These are phyloP conservation scores for Tetradesmus lagerheimii DNA, from an alignment of 139 green algal genomes.

Conservation along the genomic window DNA sequence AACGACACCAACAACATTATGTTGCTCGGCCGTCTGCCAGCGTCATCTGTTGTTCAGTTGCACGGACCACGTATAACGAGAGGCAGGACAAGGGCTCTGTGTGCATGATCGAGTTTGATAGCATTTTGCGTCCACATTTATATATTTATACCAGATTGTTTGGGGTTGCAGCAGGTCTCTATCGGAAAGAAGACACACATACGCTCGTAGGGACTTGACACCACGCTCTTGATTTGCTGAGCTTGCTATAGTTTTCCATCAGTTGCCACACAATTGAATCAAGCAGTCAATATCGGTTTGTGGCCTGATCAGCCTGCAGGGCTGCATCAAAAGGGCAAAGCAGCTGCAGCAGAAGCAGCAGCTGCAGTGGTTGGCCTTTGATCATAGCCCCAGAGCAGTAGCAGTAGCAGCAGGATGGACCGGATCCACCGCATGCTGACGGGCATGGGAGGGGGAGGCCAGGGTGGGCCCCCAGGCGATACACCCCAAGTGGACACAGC, in stretches of 20 bases:
- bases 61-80: slow-evolving; percentile 1
- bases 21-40: not conserved
- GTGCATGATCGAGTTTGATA: not conserved
- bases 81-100: not conserved
- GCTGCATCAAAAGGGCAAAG: not conserved
- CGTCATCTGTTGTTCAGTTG: not conserved
- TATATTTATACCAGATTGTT: not conserved
- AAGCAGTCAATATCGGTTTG: not conserved
- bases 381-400: not conserved
- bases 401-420: slow-evolving; percentile 68
- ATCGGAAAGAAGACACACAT: not conserved
- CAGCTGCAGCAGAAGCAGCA: not conserved
- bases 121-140: not conserved
- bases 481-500: slow-evolving; percentile 91
- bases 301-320: not conserved
- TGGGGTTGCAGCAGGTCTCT: too few relatives aligned
- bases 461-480: slow-evolving; percentile 60
- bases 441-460: slow-evolving; percentile 53
- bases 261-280: not conserved
- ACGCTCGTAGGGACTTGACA: not conserved
- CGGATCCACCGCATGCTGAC: slow-evolving; percentile 75
- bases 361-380: not conserved
- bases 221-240: not conserved
- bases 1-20: not conserved
- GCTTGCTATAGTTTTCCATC: not conserved